phyloP scores from a whole-genome alignment of 2,329 filamentous ascomycete species.

The Trichoderma breve region DNA sequence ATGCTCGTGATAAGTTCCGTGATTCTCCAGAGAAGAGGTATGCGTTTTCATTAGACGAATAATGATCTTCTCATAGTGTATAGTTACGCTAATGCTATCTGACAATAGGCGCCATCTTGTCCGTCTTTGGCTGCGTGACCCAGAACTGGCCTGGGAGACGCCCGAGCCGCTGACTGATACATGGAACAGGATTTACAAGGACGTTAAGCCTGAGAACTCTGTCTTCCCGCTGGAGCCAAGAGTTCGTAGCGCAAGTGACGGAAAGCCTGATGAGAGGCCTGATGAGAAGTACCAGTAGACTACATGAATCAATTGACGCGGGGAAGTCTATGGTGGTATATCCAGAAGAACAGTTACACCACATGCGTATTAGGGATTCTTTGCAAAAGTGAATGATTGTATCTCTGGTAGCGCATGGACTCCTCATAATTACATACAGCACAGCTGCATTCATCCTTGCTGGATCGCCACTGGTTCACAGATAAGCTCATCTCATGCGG shows the following conservation, averaged over 20 bases:
- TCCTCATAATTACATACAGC: background rate
- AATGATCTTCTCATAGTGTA: constrained; percentile 17
- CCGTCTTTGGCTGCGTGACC: constrained; percentile 50
- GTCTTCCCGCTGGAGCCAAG: constrained; percentile 56
- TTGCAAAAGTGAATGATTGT: background rate
- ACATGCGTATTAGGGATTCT: background rate
- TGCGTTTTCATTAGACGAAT: constrained; percentile 25
- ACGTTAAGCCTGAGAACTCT: constrained; percentile 49
- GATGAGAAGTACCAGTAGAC: background rate
- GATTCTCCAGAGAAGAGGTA: constrained; percentile 45
- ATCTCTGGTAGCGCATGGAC: background rate
- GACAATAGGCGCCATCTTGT: constrained; percentile 44
- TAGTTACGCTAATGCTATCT: background rate
- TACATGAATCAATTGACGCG: background rate
- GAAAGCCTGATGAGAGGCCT: background rate
- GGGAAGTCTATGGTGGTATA: background rate
- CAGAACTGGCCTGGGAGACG: constrained; percentile 49
- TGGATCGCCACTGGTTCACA: background rate
- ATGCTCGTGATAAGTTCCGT: constrained; percentile 50
- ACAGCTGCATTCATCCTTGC: background rate
- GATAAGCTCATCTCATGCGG: background rate
- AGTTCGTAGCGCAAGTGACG: constrained; percentile 7
- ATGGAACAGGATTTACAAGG: constrained; percentile 55
- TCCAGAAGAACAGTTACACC: background rate
- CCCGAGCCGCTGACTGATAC: constrained; percentile 43